Conservation (phyloP, 177 flowering plant species). For the Vitis hybrid region DNA sequence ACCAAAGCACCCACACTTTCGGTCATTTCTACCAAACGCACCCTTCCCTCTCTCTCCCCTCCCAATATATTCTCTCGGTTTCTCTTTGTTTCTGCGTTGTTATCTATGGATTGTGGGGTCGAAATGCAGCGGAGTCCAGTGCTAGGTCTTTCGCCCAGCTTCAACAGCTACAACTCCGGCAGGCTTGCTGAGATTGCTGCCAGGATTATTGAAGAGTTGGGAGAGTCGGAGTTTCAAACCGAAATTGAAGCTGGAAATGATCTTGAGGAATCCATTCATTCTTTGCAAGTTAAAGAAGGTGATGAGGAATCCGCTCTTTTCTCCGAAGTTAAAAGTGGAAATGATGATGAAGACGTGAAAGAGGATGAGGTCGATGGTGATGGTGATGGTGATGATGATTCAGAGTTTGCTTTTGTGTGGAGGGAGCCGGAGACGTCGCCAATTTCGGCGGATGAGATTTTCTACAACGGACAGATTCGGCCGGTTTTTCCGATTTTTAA, state of each 20-base stretch:
- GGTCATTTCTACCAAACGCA: conserved; percentile 4
- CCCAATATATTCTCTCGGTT: not conserved
- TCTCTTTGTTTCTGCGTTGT: not conserved
- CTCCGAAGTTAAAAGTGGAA: conserved; percentile 8
- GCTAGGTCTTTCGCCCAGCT: not conserved
- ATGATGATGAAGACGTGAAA: conserved; percentile 6
- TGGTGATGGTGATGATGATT: conserved; percentile 33
- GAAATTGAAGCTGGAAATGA: not conserved
- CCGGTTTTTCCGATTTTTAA: conserved; percentile 49
- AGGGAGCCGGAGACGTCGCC: conserved; percentile 26
- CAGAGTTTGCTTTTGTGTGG: conserved; percentile 42
- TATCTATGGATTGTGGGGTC: not conserved
- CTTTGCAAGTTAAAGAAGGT: not conserved
- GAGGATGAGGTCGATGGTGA: conserved; percentile 9
- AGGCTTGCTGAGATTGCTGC: conserved; percentile 57
- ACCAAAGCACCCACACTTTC: not conserved
- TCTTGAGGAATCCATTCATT: not conserved
- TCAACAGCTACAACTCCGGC: conserved; percentile 32
- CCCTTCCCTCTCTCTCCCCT: conserved; percentile 2
- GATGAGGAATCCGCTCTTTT: too few relatives aligned
- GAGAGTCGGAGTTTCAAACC: not conserved
- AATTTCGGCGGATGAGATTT: conserved; percentile 67
- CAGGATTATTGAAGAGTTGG: conserved; percentile 36
- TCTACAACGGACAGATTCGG: conserved; percentile 64
- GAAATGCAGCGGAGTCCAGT: not conserved